Evolutionary conservation across 2,329 filamentous ascomycete species (phyloP).

Genomic region (Colletotrichum sidae): DNA sequence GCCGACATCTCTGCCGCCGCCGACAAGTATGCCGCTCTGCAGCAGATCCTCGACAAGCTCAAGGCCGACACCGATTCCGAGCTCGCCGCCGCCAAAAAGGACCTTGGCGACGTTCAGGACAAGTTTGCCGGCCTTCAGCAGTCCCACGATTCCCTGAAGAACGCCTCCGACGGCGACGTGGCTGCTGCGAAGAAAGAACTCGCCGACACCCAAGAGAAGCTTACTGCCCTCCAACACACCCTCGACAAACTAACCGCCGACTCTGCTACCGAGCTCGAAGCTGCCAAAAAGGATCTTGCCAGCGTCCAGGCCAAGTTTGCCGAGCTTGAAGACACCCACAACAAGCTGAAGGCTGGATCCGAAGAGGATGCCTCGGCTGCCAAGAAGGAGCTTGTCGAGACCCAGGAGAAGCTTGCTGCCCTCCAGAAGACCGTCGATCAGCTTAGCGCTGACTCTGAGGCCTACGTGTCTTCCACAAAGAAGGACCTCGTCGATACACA

Average conservation of each 20-base stretch:
- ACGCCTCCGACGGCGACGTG: constrained; percentile 44
- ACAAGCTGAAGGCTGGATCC: constrained; percentile 46
- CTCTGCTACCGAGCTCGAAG: constrained; percentile 46
- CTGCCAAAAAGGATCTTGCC: constrained; percentile 43
- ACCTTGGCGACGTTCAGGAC: constrained; percentile 46
- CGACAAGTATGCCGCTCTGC: constrained; percentile 37
- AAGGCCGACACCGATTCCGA: constrained; percentile 42
- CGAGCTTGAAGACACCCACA: constrained; percentile 45
- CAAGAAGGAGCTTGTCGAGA: constrained; percentile 44
- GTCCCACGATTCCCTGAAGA: constrained; percentile 43
- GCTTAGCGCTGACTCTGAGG: constrained; percentile 43
- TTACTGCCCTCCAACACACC: constrained; percentile 44
- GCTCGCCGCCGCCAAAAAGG: constrained; percentile 47
- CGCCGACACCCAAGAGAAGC: constrained; percentile 43
- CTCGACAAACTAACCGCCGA: constrained; percentile 45
- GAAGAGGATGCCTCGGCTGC: constrained; percentile 45
- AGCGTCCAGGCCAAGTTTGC: constrained; percentile 41
- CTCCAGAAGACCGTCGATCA: constrained; percentile 36
- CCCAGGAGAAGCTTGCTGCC: constrained; percentile 42
- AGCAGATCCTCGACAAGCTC: constrained; percentile 41
- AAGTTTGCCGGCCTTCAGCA: constrained; percentile 45
- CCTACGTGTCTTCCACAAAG: constrained; percentile 45
- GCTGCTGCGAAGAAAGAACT: constrained; percentile 46
- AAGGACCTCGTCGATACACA: constrained; percentile 43
- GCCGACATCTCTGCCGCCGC: constrained; percentile 40